Conservation (phyloP, 2,329 filamentous ascomycete genomes). For the Akanthomyces muscarius region DNA sequence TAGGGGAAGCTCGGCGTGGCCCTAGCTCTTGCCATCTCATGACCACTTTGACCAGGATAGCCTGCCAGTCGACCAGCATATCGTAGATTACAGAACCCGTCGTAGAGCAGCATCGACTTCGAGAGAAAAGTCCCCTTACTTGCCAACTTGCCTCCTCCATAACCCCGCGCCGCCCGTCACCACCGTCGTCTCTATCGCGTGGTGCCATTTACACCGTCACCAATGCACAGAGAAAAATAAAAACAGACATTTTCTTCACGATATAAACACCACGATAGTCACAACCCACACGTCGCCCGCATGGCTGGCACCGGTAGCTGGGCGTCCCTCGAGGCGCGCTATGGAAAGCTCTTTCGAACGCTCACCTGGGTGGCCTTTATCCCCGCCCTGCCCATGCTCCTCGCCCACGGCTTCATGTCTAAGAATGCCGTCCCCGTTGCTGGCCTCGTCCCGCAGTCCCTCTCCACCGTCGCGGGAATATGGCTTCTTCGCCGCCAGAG, state of each 20-base stretch:
- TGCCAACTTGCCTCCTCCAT: neutral
- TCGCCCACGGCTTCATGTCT: constrained; percentile 57
- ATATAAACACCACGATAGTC: neutral
- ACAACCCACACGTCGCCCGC: neutral
- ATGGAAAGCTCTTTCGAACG: constrained; percentile 30
- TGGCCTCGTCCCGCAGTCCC: constrained; percentile 36
- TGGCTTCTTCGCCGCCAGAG: constrained; percentile 22
- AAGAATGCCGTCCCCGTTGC: constrained; percentile 51
- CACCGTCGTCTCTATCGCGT: too few species aligned
- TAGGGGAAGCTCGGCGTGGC: constrained; percentile 6
- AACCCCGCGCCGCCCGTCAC: neutral
- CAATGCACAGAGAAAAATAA: neutral
- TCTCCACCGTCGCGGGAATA: constrained; percentile 30
- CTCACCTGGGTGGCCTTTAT: constrained; percentile 34
- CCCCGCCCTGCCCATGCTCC: constrained; percentile 37
- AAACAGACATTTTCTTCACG: too few species aligned
- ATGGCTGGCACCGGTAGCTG: constrained; percentile 11
- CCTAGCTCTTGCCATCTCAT: constrained; percentile 7
- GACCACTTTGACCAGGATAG: neutral
- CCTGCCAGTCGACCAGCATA: neutral
- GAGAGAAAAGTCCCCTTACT: neutral
- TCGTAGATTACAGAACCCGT: neutral
- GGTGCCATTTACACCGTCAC: neutral
- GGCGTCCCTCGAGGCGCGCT: constrained; percentile 15
- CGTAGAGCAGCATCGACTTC: neutral